Percentiles rank a stretch among this genome's conserved stretches.
Evolutionary conservation across 2,329 filamentous ascomycete genomes (phyloP).

Genomic region (Trichoderma koningiopsis): DNA sequence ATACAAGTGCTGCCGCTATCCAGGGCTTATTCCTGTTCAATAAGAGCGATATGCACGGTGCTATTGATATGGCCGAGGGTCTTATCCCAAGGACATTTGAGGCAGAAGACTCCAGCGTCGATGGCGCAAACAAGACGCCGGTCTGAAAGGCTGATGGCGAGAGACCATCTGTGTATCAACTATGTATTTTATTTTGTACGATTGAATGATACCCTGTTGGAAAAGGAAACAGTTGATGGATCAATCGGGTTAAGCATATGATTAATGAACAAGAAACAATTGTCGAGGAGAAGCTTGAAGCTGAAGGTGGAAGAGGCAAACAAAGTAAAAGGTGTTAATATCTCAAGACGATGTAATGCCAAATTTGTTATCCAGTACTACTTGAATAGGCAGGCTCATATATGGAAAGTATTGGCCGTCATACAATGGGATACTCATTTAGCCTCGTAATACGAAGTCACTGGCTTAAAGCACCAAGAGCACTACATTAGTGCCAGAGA

Average conservation of each 20-base stretch:
- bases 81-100: slow-evolving; percentile 62
- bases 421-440: background rate
- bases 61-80: slow-evolving; percentile 75
- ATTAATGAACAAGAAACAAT: background rate
- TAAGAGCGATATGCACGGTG: slow-evolving; percentile 86
- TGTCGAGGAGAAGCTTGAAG: background rate
- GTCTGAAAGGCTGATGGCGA: slow-evolving; percentile 33
- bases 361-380: background rate
- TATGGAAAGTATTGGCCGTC: background rate
- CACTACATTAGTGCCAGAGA: background rate
- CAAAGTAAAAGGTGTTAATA: background rate
- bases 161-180: slow-evolving; percentile 1
- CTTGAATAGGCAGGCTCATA: background rate
- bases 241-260: background rate
- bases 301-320: background rate
- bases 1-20: slow-evolving; percentile 84
- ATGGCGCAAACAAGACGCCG: slow-evolving; percentile 46
- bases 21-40: slow-evolving; percentile 96
- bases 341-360: background rate
- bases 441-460: background rate
- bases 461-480: background rate
- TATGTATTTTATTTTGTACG: slow-evolving; percentile 17
- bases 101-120: slow-evolving; percentile 43
- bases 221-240: background rate
- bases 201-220: slow-evolving; percentile 28